These are phyloP conservation scores for Antarctomyces pellizariae DNA, from an alignment of 495 filamentous ascomycete genomes.

Conservation along the genomic window DNA sequence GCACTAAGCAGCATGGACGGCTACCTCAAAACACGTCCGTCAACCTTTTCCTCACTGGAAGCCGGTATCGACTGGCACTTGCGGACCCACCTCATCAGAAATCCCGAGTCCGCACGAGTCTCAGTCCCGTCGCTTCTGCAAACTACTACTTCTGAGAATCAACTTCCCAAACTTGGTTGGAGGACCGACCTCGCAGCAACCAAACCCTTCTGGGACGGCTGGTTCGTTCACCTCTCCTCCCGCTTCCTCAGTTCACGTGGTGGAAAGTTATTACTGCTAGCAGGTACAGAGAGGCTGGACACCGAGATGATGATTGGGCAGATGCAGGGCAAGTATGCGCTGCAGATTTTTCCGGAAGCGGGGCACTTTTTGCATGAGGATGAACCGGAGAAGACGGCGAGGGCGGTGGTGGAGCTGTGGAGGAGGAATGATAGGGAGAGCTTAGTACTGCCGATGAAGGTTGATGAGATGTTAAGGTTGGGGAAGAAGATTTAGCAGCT, in stretches of 20 bases:
- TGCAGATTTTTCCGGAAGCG: conserved; percentile 84
- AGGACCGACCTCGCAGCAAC: conserved; percentile 64
- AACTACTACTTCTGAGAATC: conserved; percentile 7
- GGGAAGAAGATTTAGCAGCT: conserved; percentile 26
- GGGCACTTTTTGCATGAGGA: conserved; percentile 97
- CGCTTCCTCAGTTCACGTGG: conserved; percentile 73
- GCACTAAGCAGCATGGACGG: conserved; percentile 88
- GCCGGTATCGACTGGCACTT: conserved; percentile 89
- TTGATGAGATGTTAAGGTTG: conserved; percentile 30
- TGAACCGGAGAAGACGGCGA: conserved; percentile 66
- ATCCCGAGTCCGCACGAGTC: conserved; percentile 50
- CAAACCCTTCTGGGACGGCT: conserved; percentile 80
- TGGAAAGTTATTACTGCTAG: conserved; percentile 75
- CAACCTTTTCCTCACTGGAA: conserved; percentile 44
- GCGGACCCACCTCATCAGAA: conserved; percentile 71
- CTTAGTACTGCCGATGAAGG: conserved; percentile 78
- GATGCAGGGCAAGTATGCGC: conserved; percentile 97
- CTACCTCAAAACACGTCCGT: conserved; percentile 68
- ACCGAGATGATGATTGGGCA: conserved; percentile 92
- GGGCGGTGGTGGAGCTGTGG: conserved; percentile 70
- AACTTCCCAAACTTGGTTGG: conserved; percentile 45
- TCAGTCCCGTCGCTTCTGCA: conserved; percentile 67
- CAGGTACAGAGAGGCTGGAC: conserved; percentile 83
- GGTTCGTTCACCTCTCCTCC: conserved; percentile 69
- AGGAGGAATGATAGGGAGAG: conserved; percentile 67